Base-by-base conservation (phyloP, 176 grass and related monocot genomes). In the Eleusine coracana region DNA sequence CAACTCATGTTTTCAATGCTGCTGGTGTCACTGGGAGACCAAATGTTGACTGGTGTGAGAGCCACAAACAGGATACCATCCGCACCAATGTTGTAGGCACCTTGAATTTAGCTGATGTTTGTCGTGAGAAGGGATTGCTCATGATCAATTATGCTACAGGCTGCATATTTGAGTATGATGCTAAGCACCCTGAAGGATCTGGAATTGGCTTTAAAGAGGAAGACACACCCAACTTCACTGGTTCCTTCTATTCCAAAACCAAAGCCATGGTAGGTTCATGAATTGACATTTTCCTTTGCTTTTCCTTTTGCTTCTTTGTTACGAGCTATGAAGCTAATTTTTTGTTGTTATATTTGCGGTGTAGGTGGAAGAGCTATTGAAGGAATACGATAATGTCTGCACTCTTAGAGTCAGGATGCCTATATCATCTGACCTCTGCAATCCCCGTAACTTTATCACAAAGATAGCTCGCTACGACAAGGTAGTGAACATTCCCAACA, bases 1-100 rank as follows among this genome's bases (percentile, higher is more conserved):
- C 89, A 62, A 87, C 92, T 64, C 92, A 94, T 89, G 92, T 94
- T 52, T 91, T 94, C 77, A 94, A 94, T 84, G 92, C 92, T 69
- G 92, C 92, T 1, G 92, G 92, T 71, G 86, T 94, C 77, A 94
- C 89, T 36, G 92, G 92, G 66, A 84, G 92, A 77, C 92, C 92
- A 44, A 94, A 94, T 86, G 88, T 94, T 70, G 92, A 94, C 75
- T 94, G 89, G 92, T 94, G 92, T 15, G 92, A 94, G 79, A 88
- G 80, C 39, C 92, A 94, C 29, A 94, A 94, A 82, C 89, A 86
- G 74, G 89, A 94, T 3, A 94, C 92, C 20, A 94, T 94, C 74
- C 89, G 89, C 51, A 89, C 86, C 71, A 94, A 94, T 88, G 88
- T 89, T 41, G 89, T 88, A 5, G 92, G 89, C 77, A 94, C 92